Evolutionary conservation across 768 basidiomycete genomes (phyloP), one percentile per base, ranked within the genome.

Genomic region (Suillus fuscotomentosus): DNA sequence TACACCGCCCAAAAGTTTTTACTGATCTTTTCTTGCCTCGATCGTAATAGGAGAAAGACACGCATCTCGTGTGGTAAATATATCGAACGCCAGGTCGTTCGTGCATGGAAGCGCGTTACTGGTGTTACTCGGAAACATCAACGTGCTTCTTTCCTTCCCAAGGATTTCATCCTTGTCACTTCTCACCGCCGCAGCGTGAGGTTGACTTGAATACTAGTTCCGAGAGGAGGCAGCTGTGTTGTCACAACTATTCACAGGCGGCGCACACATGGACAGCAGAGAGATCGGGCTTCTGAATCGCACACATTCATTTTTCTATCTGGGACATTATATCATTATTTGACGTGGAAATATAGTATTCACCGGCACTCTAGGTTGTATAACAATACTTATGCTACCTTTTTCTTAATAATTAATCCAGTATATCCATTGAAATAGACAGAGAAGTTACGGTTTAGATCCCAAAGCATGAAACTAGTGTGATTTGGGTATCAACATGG

Each of bases 141-240:
- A 31, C 83, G 85, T 48, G 78, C 81, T 6, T 87, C 88, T 3
- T 71, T 83, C 70, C 77, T 88, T 56, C 82, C 84, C 38, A 80
- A 82, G 27, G 87, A 87, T 71, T 89, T 89, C 72, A 81, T 88
- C 69, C 78, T 89, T 65, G 79, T 90, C 68, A 88, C 83, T 11
- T 71, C 77, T 41, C 80, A 82, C 62, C 81, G 86, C 64, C 85
- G 83, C 62, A 88, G 86, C 72, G 73, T 82, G 53, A 77, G 80
- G 69, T 75, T 76, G 62, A 74, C 70, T 62, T 79, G 68, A 76
- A 51, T 60, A 27, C 27, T 27, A 54, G 20, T 54, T 34, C 53
- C 53, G 53, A 54, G 20, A n/a, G 20, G 53, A 54, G 20, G 53
- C 34, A 54, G 34, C 20, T n/a, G 8, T 54, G 34, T 54, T 13